phyloP scores from a whole-genome alignment of 2,329 filamentous ascomycete genomes.

The Aspergillus sp. region DNA sequence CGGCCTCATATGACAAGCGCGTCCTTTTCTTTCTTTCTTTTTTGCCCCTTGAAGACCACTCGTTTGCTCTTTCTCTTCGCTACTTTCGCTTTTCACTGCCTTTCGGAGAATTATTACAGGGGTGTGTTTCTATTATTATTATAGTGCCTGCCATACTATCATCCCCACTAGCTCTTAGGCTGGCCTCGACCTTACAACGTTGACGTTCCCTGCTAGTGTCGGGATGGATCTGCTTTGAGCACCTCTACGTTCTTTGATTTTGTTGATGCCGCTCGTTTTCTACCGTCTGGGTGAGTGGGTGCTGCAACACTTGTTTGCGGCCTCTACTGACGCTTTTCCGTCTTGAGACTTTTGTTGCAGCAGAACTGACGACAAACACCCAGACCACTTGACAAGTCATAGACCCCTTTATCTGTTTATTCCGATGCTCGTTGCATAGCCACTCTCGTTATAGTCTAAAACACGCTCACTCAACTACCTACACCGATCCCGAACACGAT shows the following conservation, averaged over 20 bases:
- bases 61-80: too few relatives aligned
- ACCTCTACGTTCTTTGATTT: background rate
- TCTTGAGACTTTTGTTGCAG: too few relatives aligned
- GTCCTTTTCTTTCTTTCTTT: too few relatives aligned
- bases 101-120: too few relatives aligned
- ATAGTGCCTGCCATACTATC: background rate
- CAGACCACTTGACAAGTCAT: background rate
- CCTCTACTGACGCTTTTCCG: background rate
- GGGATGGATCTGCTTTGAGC: background rate
- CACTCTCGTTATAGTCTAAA: too few relatives aligned
- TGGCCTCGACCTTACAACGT: background rate
- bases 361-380: too few relatives aligned
- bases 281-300: background rate
- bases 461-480: background rate
- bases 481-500: background rate
- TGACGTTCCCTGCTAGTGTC: background rate
- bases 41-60: too few relatives aligned
- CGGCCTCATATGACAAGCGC: too few relatives aligned
- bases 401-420: too few relatives aligned
- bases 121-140: background rate
- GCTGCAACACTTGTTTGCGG: background rate
- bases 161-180: background rate
- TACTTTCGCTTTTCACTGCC: too few relatives aligned
- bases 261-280: background rate
- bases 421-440: too few relatives aligned